Conservation (phyloP, 306 rosid species). For the Pterocarpus macrocarpus region DNA sequence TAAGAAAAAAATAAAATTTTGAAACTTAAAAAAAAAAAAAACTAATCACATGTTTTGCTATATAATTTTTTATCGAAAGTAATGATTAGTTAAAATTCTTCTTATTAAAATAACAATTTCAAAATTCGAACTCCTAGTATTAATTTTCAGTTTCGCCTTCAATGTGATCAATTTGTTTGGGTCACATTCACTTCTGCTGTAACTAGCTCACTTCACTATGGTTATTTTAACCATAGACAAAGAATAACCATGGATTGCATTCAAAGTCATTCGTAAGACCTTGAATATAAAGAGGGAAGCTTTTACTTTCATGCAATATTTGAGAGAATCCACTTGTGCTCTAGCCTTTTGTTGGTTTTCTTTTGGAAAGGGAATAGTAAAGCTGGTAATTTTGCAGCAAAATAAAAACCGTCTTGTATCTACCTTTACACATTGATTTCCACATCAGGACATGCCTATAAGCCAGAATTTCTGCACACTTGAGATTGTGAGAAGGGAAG, state of each 20-base stretch:
- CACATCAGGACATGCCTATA: constrained; percentile 42
- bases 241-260: background rate
- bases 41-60: too few relatives aligned
- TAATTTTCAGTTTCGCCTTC: too few relatives aligned
- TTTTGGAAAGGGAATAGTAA: constrained; percentile 60
- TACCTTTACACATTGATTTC: constrained; percentile 40
- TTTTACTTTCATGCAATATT: constrained; percentile 67
- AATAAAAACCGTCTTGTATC: constrained; percentile 46
- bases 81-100: too few relatives aligned
- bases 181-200: too few relatives aligned
- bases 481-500: background rate
- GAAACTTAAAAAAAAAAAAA: too few relatives aligned
- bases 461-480: constrained; percentile 43
- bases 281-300: constrained; percentile 21
- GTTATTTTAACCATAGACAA: constrained; percentile 38
- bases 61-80: too few relatives aligned
- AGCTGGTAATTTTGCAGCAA: constrained; percentile 56
- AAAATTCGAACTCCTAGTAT: too few relatives aligned
- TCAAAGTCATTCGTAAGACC: background rate
- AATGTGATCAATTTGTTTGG: too few relatives aligned
- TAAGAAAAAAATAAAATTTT: too few relatives aligned
- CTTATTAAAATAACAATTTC: too few relatives aligned
- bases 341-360: constrained; percentile 57
- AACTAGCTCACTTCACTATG: too few relatives aligned
- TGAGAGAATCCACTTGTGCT: constrained; percentile 59